These are phyloP conservation scores for Yarrowia deformans DNA, from an alignment of 805 yeast species.

Conservation along the genomic window DNA sequence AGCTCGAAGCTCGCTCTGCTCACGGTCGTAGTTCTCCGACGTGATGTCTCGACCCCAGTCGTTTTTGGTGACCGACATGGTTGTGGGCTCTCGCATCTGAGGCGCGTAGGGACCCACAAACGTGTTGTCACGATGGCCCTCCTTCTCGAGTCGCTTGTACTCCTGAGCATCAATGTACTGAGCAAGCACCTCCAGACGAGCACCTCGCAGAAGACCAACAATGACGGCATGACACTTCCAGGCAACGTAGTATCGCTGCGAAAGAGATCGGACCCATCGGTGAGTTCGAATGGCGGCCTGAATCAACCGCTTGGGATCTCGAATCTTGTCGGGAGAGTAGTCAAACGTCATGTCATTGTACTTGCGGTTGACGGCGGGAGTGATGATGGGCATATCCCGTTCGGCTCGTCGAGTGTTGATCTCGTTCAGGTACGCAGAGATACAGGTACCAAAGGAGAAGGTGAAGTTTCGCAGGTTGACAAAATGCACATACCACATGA, in stretches of 20 bases:
- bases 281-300: slow-evolving; percentile 34
- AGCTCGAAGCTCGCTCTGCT: slow-evolving; percentile 32
- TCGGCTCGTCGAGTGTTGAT: slow-evolving; percentile 35
- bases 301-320: slow-evolving; percentile 34
- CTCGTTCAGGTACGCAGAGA: slow-evolving; percentile 33
- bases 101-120: slow-evolving; percentile 33
- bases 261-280: slow-evolving; percentile 30
- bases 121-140: slow-evolving; percentile 25
- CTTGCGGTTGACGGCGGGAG: slow-evolving; percentile 14
- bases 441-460: slow-evolving; percentile 33
- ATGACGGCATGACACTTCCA: slow-evolving; percentile 39
- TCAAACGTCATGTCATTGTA: slow-evolving; percentile 36
- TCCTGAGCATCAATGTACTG: slow-evolving; percentile 38
- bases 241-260: slow-evolving; percentile 34
- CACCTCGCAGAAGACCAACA: slow-evolving; percentile 38
- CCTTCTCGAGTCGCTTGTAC: slow-evolving; percentile 35
- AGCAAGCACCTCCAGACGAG: slow-evolving; percentile 37
- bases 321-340: slow-evolving; percentile 34
- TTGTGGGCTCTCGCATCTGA: slow-evolving; percentile 18
- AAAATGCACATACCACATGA: slow-evolving; percentile 39
- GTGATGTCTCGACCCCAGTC: slow-evolving; percentile 34
- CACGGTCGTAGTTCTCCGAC: slow-evolving; percentile 34
- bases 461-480: slow-evolving; percentile 36
- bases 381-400: slow-evolving; percentile 15
- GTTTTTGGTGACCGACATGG: slow-evolving; percentile 33